Evolutionary conservation across 2,329 filamentous ascomycete genomes (phyloP), one percentile per base, ranked within the genome.

Genomic region (Curvularia hawaiiensis): DNA sequence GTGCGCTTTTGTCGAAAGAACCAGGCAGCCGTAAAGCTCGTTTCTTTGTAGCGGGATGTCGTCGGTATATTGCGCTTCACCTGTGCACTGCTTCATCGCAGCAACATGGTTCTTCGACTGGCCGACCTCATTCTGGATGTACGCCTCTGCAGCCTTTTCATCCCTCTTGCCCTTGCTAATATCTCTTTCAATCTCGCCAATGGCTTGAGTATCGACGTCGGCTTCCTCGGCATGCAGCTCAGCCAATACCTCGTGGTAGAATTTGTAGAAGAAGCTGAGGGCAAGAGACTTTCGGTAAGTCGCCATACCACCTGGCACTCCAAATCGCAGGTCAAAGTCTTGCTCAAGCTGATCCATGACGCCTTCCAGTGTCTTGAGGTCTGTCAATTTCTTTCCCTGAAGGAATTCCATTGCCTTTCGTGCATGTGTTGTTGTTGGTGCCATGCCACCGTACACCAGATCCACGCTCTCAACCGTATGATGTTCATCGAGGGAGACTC

Each of bases 261-360:
- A 99, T 39, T 92, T 88, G 77, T 98, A 98, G 78, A 98, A 98
- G 82, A 99, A 96, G 2, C 93, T 89, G 51, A 98, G 81, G 0
- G 95, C 94, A 9, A 99, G 80, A 0, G 92, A 91, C 74, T 95
- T 96, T 28, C 95, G 84, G 72, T 98, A 99, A 1, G 92, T 96
- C 0, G 95, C 94, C 95, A 99, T 99, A 38, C 95, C 95, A 64
- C 95, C 95, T 0, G 94, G 95, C 0, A 99, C 95, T 52, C 92
- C 89, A 68, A 96, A 98, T 4, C 86, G 83, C 30, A 99, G 82
- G 72, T 96, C 86, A 70, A 99, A 99, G 71, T 98, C 95, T 50
- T 85, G 82, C 62, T 92, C 93, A n/a, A 99, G 80, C 0, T 91
- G 90, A 65, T 87, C 90, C 91, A 98, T 97, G 6, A 88, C 86